A percentile compares a stretch with the other conserved stretches of the same genome.
phyloP scores from a whole-genome alignment of 1,284 basidiomycete genomes.

The Pseudozyma tsukubaensis region DNA sequence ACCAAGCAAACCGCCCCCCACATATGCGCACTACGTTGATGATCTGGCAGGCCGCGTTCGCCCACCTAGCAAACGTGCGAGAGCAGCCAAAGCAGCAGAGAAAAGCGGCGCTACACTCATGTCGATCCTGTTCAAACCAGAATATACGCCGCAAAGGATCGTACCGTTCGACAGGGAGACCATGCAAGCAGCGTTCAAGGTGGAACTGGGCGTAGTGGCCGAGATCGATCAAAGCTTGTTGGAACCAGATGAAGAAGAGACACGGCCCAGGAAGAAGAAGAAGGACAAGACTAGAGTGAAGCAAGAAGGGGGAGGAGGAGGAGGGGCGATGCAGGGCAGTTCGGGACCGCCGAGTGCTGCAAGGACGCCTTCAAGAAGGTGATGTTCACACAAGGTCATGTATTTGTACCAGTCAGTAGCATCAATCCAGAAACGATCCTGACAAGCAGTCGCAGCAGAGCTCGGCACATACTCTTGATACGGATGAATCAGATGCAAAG shows the following conservation, averaged over 20 bases:
- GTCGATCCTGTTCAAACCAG: conserved; percentile 48
- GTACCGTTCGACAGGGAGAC: conserved; percentile 46
- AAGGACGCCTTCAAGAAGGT: conserved; percentile 21
- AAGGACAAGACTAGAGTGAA: conserved; percentile 44
- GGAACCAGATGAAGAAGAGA: conserved; percentile 52
- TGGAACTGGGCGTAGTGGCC: conserved; percentile 36
- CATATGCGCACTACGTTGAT: conserved; percentile 50
- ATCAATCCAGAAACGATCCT: not conserved
- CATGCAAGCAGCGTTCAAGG: conserved; percentile 41
- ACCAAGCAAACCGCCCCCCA: conserved; percentile 40
- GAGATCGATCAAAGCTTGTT: conserved; percentile 48
- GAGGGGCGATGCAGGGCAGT: conserved; percentile 1
- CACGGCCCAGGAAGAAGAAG: conserved; percentile 45
- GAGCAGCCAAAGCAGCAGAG: conserved; percentile 17
- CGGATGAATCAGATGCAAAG: not conserved
- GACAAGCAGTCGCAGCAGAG: not conserved
- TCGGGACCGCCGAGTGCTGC: conserved; percentile 21
- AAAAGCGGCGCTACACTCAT: conserved; percentile 25
- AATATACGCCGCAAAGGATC: conserved; percentile 50
- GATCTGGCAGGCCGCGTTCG: conserved; percentile 45
- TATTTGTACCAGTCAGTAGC: conserved; percentile 6
- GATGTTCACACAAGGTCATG: not conserved
- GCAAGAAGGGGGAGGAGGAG: conserved; percentile 12
- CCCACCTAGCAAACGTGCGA: conserved; percentile 25
- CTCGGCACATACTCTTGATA: not conserved